Conservation (phyloP, 805 yeast species). For the Yarrowia hollandica region DNA sequence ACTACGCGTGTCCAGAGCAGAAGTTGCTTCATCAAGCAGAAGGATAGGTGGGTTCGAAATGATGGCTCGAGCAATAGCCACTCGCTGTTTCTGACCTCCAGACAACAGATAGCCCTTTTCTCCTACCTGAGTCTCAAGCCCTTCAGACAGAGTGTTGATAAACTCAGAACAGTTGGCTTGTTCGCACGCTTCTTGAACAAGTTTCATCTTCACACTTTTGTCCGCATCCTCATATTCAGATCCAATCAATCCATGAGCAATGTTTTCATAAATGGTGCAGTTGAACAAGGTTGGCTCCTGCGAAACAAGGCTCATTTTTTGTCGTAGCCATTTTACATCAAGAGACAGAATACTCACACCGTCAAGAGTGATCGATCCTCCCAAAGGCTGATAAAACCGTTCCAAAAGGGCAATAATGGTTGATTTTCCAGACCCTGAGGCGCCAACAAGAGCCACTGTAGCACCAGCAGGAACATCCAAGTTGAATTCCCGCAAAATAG, state of each 20-base stretch:
- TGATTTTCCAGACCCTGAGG: constrained; percentile 93
- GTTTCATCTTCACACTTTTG: constrained; percentile 42
- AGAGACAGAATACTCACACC: constrained; percentile 77
- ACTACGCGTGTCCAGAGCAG: constrained; percentile 54
- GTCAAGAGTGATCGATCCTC: constrained; percentile 76
- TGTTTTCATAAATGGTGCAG: constrained; percentile 82
- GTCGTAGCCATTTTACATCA: constrained; percentile 72
- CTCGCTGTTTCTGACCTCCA: constrained; percentile 73
- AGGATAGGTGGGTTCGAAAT: constrained; percentile 61
- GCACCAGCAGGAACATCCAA: constrained; percentile 83
- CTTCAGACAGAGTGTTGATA: constrained; percentile 68
- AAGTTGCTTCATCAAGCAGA: constrained; percentile 64
- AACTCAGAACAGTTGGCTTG: constrained; percentile 46
- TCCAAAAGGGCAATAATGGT: constrained; percentile 82
- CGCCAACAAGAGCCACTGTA: constrained; percentile 93
- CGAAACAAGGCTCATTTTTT: constrained; percentile 82
- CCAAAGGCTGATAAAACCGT: constrained; percentile 78
- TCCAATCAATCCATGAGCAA: constrained; percentile 79
- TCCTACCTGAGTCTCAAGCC: constrained; percentile 69
- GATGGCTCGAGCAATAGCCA: constrained; percentile 69
- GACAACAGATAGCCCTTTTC: constrained; percentile 59
- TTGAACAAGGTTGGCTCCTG: constrained; percentile 95
- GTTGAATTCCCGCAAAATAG: constrained; percentile 72
- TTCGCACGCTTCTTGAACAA: constrained; percentile 43
- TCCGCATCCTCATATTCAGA: constrained; percentile 53